Base-by-base conservation (phyloP, 1,284 basidiomycete genomes). In the Apiotrichum gamsii region DNA sequence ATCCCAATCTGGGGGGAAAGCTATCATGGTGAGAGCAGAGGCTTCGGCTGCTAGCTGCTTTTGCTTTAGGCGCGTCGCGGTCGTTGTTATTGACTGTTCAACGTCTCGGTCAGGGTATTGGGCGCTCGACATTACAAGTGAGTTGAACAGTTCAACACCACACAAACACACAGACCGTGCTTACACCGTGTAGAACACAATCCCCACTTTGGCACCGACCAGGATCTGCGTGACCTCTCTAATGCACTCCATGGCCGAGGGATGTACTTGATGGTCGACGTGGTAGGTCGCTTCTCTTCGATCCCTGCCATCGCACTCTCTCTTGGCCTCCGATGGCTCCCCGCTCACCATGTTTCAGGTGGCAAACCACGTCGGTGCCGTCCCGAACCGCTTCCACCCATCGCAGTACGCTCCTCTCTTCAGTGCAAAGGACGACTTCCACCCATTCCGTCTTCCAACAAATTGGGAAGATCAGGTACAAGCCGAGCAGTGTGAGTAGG, bases 251-350 rank as follows among this genome's bases (percentile, higher is more conserved):
- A 78, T 43, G 51, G 56, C 9, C 57, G 73, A 19, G 72, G 68
- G 28, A 78, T 78, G 75, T 75, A 72, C 49, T 60, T 78, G 37
- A 77, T 78, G 75, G 72, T 77, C 2, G 75, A 76, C 49, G 72
- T 76, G 23, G 71, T 72, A 39, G 47, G 39, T 36, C 15, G 30
- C 72, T 25, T 76, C 75, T 43, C 73, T n/a, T n/a, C n/a, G n/a
- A n/a, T n/a, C n/a, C n/a, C n/a, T n/a, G n/a, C n/a, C n/a, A n/a
- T n/a, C n/a, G n/a, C n/a, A n/a, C n/a, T n/a, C n/a, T n/a, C n/a
- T 75, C 51, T 64, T 76, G 15, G 8, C 19, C 13, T 18, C 38
- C n/a, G 25, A 4, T 5, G 21, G 21, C 29, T 25, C 20, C 25
- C 18, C 19, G 31, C 34, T 28, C 18, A 16, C 11, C 1, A 31